Evolutionary conservation across 2,329 filamentous ascomycete genomes (phyloP).

Genomic region (Colletotrichum cordylinicola): DNA sequence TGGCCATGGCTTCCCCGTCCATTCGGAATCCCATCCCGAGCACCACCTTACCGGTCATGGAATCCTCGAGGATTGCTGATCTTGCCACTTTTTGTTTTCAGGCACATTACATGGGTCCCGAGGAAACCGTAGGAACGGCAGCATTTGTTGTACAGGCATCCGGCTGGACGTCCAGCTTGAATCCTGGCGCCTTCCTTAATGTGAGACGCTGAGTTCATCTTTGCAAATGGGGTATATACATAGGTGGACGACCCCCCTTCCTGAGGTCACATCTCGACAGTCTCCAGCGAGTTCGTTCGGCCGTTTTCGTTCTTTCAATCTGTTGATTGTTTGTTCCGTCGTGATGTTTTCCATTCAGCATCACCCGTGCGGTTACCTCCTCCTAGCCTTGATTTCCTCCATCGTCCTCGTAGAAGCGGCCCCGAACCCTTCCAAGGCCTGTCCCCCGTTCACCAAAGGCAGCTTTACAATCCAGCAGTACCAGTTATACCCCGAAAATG

Average conservation of each 20-base stretch:
- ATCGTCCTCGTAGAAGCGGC: background rate
- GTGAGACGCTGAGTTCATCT: background rate
- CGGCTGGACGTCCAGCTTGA: background rate
- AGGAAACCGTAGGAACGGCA: background rate
- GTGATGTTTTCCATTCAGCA: background rate
- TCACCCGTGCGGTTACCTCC: background rate
- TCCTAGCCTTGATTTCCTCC: background rate
- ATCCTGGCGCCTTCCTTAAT: background rate
- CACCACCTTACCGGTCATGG: background rate
- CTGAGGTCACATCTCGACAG: background rate
- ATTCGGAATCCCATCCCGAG: background rate
- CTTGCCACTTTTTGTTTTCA: background rate
- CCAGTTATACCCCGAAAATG: slow-evolving; percentile 41
- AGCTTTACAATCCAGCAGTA: slow-evolving; percentile 30
- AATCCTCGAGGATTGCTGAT: background rate
- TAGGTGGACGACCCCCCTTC: background rate
- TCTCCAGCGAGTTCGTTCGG: background rate
- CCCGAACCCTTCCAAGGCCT: background rate
- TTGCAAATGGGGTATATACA: background rate
- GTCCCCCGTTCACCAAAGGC: slow-evolving; percentile 25
- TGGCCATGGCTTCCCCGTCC: background rate
- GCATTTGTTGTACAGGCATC: background rate
- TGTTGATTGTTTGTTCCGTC: background rate
- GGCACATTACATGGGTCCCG: background rate
- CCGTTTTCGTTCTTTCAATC: background rate